These are phyloP conservation scores for Taiwanofungus camphoratus DNA, from an alignment of 1,284 basidiomycete species.

Conservation along the genomic window DNA sequence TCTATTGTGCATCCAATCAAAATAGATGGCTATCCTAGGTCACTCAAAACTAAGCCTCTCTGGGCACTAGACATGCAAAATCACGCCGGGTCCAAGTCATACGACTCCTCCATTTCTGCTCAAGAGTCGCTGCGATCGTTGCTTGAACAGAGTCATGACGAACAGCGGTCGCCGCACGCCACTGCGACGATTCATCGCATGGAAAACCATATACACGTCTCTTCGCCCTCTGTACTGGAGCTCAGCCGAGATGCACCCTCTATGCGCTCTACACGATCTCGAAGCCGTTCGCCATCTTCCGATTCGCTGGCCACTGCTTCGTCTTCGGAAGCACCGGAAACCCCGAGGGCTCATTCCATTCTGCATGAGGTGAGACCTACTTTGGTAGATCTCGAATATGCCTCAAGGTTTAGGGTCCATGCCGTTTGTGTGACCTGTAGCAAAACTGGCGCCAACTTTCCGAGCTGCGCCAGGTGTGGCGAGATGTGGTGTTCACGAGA, in stretches of 20 bases:
- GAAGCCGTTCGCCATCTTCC: conserved; percentile 23
- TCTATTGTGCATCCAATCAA: neutral
- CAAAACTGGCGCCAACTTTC: conserved; percentile 54
- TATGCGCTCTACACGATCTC: conserved; percentile 11
- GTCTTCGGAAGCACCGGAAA: too few species aligned
- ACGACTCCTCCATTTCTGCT: neutral
- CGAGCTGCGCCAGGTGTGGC: conserved; percentile 57
- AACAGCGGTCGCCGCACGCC: neutral
- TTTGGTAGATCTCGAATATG: conserved; percentile 47
- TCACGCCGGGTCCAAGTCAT: neutral
- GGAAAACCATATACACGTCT: too few species aligned
- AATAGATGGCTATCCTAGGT: neutral
- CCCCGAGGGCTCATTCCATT: conserved; percentile 19
- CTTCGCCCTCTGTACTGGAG: too few species aligned
- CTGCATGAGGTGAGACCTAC: conserved; percentile 33
- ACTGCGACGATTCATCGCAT: neutral
- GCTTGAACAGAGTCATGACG: neutral
- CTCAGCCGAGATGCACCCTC: conserved; percentile 7
- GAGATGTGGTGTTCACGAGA: conserved; percentile 66
- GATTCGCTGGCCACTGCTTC: conserved; percentile 26
- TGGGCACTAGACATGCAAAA: neutral
- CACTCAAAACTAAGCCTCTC: neutral
- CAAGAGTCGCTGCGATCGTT: neutral
- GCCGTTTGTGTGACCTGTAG: conserved; percentile 50
- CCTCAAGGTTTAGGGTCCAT: conserved; percentile 45